phyloP scores from a whole-genome alignment of 2,329 filamentous ascomycete species.

The Xylariaceae sp. region DNA sequence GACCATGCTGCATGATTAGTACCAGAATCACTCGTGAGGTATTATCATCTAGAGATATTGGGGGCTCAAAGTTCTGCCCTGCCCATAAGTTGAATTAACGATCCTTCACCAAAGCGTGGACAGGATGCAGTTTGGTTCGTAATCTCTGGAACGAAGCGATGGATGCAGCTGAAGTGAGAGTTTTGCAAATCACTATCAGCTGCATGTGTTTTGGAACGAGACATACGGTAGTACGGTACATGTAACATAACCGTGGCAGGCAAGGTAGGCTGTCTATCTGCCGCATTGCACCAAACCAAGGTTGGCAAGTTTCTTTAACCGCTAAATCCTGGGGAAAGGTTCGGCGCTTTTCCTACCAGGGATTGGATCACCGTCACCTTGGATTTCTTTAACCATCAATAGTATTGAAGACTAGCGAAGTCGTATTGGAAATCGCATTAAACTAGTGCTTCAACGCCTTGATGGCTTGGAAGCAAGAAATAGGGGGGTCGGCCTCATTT shows the following conservation, averaged over 20 bases:
- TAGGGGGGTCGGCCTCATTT: conserved; percentile 20
- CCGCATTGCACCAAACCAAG: conserved; percentile 27
- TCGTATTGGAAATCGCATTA: conserved; percentile 17
- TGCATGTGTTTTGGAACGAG: background rate
- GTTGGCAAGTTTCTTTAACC: conserved; percentile 29
- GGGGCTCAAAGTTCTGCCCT: conserved; percentile 8
- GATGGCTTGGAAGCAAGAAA: conserved; percentile 18
- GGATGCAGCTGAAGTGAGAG: conserved; percentile 25
- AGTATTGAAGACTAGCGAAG: conserved; percentile 17
- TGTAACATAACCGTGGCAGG: too few relatives aligned
- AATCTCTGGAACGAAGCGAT: conserved; percentile 21
- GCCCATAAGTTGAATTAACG: too few relatives aligned
- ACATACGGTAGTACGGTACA: too few relatives aligned
- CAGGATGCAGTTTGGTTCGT: conserved; percentile 13
- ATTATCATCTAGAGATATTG: background rate
- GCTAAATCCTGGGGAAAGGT: conserved; percentile 31
- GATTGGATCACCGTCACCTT: conserved; percentile 18
- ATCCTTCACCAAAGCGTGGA: conserved; percentile 4
- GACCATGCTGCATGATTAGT: conserved; percentile 7
- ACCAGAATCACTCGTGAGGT: conserved; percentile 3
- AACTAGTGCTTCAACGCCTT: conserved; percentile 7
- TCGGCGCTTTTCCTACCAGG: conserved; percentile 24
- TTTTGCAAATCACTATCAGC: conserved; percentile 18
- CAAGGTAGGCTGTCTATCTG: conserved; percentile 23
- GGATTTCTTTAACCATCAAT: conserved; percentile 1